Conservation (phyloP, 345 rosid genomes). For the Camelina laxa region DNA sequence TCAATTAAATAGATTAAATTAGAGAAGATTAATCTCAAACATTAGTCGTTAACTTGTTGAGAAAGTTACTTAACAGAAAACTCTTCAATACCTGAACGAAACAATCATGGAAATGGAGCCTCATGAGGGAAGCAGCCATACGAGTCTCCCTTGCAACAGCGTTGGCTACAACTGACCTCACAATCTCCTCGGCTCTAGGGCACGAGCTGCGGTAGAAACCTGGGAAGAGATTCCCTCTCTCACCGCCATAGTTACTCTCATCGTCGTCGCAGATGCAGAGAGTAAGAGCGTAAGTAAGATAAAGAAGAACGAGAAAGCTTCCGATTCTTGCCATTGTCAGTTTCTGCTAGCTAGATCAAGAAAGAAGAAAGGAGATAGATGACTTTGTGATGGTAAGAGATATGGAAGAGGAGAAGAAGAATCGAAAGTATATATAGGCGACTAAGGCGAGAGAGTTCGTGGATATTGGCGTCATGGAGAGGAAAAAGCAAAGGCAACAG, state of each 20-base stretch:
- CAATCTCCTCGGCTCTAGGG: slow-evolving; percentile 64
- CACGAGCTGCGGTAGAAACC: slow-evolving; percentile 73
- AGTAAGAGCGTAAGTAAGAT: slow-evolving; percentile 54
- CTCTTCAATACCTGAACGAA: slow-evolving; percentile 63
- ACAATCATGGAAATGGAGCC: slow-evolving; percentile 88
- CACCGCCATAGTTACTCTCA: slow-evolving; percentile 29
- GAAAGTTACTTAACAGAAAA: slow-evolving; percentile 14
- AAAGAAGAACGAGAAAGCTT: slow-evolving; percentile 46
- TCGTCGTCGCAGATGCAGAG: slow-evolving; percentile 46
- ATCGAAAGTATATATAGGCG: slow-evolving; percentile 27
- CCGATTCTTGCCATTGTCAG: slow-evolving; percentile 47
- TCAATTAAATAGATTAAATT: not conserved
- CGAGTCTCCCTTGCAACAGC: slow-evolving; percentile 68
- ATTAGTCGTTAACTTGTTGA: slow-evolving; percentile 1
- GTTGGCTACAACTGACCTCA: slow-evolving; percentile 57
- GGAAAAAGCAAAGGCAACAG: slow-evolving; percentile 28
- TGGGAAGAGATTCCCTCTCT: slow-evolving; percentile 52
- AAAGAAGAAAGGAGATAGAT: slow-evolving; percentile 15
- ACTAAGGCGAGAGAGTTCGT: slow-evolving; percentile 14
- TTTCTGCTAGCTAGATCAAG: not conserved
- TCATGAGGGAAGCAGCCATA: slow-evolving; percentile 79
- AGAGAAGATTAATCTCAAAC: not conserved
- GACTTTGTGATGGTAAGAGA: slow-evolving; percentile 25
- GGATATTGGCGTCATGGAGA: slow-evolving; percentile 17
- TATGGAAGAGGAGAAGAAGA: slow-evolving; percentile 29